Evolutionary conservation across 1,139 yeast genomes (phyloP), one percentile per base, ranked within the genome.

Genomic region (Yamadazyma conglobata): DNA sequence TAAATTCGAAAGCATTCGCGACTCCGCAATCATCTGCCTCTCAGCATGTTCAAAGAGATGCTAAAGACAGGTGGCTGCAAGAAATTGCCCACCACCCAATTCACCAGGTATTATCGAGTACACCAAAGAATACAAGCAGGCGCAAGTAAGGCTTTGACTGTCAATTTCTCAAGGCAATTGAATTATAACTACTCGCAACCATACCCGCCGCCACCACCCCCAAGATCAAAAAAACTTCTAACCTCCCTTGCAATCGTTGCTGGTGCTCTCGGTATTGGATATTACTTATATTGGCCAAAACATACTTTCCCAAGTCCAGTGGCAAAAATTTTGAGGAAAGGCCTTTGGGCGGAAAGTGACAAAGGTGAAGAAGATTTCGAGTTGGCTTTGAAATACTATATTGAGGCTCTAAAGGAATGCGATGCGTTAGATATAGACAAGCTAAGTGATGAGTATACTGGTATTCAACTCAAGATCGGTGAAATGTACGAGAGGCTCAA

Each of bases 331-430:
- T 61, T 88, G 42, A 66, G 95, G 25, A 74, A 78, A 46, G 96
- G 85, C 0, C 60, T 89, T 6, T 78, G 91, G 83, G 91, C 93
- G 3, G 96, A 89, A 54, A 72, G 83, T 32, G 84, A 80, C 25
- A 73, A 72, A 32, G 85, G 83, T 13, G 80, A 75, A 28, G 69
- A 76, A 34, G 77, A 75, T 44, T 79, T 71, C 51, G 68, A 73
- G 37, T 62, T 76, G 37, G 95, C 96, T 0, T 60, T 87, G 38
- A 71, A 74, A 39, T 67, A 71, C 47, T 88, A 88, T 52, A 65
- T 80, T 17, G 79, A 73, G 15, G 80, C 80, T 1, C 52, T 76
- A 22, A 55, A 63, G 15, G 56, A 68, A 35, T 65, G 73, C 35
- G 54, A 64, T 13, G 58, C 57, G 19, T 54, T 69, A 27, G 59